Evolutionary conservation across 768 basidiomycete species (phyloP), one percentile per base, ranked within the genome.

Genomic region (Xerocomellus intermedius): DNA sequence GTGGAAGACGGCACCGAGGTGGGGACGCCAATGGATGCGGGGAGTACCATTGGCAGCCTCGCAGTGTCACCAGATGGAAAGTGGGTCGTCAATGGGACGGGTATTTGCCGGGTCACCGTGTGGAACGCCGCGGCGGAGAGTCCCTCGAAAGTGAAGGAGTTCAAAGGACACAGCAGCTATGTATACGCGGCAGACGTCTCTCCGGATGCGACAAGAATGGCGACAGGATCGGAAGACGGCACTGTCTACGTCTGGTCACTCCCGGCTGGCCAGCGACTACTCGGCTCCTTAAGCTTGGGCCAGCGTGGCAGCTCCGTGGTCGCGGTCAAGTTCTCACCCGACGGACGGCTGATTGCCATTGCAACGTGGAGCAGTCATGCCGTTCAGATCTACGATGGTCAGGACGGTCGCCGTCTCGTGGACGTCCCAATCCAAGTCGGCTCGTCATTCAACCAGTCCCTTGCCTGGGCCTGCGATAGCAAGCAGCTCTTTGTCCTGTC

Each of bases 311-410:
- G 16, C 8, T 9, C 1, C 5, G 22, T 57, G 14, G 48, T 22
- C 16, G 43, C 41, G 4, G 26, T 48, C 37, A 59, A 43, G 7
- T 63, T 56, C 22, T 63, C 61, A 4, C 61, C 61, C 5, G 21
- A 41, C 6, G 54, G 61, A 6, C 16, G 28, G 14, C 24, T 42
- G 16, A 14, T 59, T 10, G 50, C 53, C 6, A 32, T 30, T 8
- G 53, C 41, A 3, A 28, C 32, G 5, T 22, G 39, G 32, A n/a
- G 14, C 9, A 8, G 30, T 19, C 0, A 42, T 2, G 43, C 44
- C 17, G 13, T 61, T 19, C 55, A 14, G 5, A 26, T 62, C 12
- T 52, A 36, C 4, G 49, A 58, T 24, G 41, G 39, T 17, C 48
- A 28, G 2, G 13, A 30, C 0, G 61, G 52, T 17, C 7, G 12